Evolutionary conservation across 257 asterid genomes (phyloP).

Genomic region (Phtheirospermum japonicum): DNA sequence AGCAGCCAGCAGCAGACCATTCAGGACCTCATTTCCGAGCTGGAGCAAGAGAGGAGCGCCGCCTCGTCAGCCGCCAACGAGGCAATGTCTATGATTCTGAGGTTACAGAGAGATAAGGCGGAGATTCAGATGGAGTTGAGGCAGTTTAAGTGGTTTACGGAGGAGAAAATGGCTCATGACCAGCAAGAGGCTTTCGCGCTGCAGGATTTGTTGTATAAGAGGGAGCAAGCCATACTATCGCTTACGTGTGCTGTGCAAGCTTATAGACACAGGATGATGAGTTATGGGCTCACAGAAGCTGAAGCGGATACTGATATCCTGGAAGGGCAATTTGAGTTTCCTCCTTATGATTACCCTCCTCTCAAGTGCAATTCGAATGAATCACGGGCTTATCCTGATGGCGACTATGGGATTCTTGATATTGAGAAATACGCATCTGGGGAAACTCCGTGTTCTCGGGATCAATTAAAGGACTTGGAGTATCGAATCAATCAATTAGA

Average conservation of each 20-base stretch:
- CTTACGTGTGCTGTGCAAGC: slow-evolving; percentile 74
- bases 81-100: slow-evolving; percentile 95
- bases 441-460: slow-evolving; percentile 59
- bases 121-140: slow-evolving; percentile 90
- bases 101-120: slow-evolving; percentile 91
- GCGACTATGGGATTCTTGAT: slow-evolving; percentile 55
- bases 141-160: slow-evolving; percentile 82
- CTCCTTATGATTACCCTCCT: slow-evolving; percentile 65
- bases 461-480: slow-evolving; percentile 72
- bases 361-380: slow-evolving; percentile 66
- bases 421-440: slow-evolving; percentile 74
- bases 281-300: slow-evolving; percentile 72
- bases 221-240: slow-evolving; percentile 75
- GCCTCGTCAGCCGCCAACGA: slow-evolving; percentile 92
- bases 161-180: slow-evolving; percentile 95
- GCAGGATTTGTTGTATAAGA: slow-evolving; percentile 88
- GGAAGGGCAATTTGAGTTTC: slow-evolving; percentile 45
- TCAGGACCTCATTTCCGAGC: slow-evolving; percentile 64
- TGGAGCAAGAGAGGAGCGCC: slow-evolving; percentile 97
- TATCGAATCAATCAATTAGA: slow-evolving; percentile 74
- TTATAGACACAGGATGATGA: slow-evolving; percentile 82
- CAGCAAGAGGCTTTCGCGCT: slow-evolving; percentile 62
- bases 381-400: slow-evolving; percentile 41
- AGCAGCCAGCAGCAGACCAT: slow-evolving; percentile 66
- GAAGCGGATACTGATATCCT: slow-evolving; percentile 40